Base-by-base conservation (phyloP, 139 green algal species). In the Eudorina sp. region DNA sequence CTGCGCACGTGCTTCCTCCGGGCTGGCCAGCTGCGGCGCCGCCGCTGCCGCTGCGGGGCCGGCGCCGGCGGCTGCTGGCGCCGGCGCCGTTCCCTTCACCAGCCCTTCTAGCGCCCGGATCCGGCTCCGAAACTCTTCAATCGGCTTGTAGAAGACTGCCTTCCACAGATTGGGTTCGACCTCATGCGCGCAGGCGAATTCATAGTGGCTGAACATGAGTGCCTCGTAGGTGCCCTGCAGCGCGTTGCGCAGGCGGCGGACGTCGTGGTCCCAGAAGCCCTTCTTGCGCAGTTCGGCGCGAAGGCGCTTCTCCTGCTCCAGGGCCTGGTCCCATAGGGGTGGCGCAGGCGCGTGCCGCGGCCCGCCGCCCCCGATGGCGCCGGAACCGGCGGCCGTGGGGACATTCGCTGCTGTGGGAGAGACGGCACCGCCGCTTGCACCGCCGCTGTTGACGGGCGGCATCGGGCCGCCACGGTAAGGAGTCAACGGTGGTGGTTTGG, bases 161-260 rank as follows among this genome's bases (percentile, higher is more conserved):
- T 96, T 96, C 95, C 95, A 97, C 38, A 97, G 70, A 16, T 48
- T n/a, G 41, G 88, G 83, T 76, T 97, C 95, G 29, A 94, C 89
- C 11, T 94, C 90, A 27, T 91, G 74, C 3, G 83, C 90, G 83
- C 55, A 25, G 1, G 94, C 85, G 81, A 91, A 92, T 0, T 79
- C 64, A 7, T 92, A 94, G 78, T 96, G 89, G 19, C 84, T n/a
- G 36, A 97, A 92, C 41, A 97, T 53, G 0, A 95, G 72, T 0
- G 66, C 83, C 80, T 95, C 93, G 74, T 95, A 96, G 0, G 89
- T 87, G 27, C 81, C 43, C 3, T 92, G 85, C 45, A 97, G 91
- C 48, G 92, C 40, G 18, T 23, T 34, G 0, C 95, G 90, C 58
- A 96, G 80, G 27, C 46, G 43, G 0, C 95, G 85, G 86, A 93